Base-by-base conservation (phyloP, 208 protist species). In the Acanthamoeba triangularis region DNA sequence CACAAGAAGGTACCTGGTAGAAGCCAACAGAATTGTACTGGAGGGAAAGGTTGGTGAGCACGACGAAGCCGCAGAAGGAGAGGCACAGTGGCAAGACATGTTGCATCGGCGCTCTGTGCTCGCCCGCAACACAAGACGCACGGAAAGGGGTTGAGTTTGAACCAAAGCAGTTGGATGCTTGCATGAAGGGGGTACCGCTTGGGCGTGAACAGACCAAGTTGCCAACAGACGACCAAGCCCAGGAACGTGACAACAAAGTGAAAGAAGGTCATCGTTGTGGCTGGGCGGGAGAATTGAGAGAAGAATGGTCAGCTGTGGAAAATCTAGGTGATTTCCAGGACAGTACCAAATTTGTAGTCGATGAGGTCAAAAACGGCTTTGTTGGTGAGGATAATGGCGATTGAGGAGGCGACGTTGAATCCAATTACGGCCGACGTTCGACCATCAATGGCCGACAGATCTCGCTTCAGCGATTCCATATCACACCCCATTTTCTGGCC, bases 1-100 rank as follows among this genome's bases (percentile, higher is more conserved):
- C 0, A 35, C 0, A 33, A 0, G 41, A 56, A 37, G 69, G 35
- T 65, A 98, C 97, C 96, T 99, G 98, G 94, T 99, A 99, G 82
- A 99, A 98, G 6, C 98, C 98, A 30, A 99, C 97, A 30, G 96
- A 97, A 95, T 99, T 99, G 97, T 98, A 98, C 47, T 97, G 95
- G 10, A 99, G 96, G 7, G 97, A 98, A 74, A 99, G 90, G 94
- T 99, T 99, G 16, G 97, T 98, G 47, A 99, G 96, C 33, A 98
- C 97, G 25, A 99, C 98, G 94, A 98, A 99, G 33, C 98, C 98
- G 94, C 97, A 98, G 96, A 98, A 99, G 49, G 98, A 98, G 20
- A 98, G 2, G 94, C 97, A 98, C 16, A 98, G 96, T 5, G 98
- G 98, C 3, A 99, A 25, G 20, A 99, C 61, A 25, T 93, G 87